These are phyloP conservation scores for Giardia muris DNA, from an alignment of 208 protist species.

Conservation along the genomic window DNA sequence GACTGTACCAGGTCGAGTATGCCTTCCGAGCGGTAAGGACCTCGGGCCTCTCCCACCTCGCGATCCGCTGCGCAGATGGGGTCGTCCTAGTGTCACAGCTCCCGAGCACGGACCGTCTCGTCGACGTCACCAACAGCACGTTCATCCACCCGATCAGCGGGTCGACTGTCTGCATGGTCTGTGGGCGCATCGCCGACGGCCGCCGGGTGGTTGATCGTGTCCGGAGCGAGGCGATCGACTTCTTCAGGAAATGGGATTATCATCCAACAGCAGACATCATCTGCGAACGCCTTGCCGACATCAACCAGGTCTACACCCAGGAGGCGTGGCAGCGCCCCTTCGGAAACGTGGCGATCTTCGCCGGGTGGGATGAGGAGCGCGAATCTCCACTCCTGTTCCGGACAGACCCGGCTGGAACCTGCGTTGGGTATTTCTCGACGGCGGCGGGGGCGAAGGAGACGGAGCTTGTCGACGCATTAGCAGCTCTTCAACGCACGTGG, in stretches of 20 bases:
- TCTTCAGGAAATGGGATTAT: background rate
- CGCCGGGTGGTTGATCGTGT: background rate
- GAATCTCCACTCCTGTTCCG: background rate
- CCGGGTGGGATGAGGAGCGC: background rate
- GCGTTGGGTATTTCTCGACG: background rate
- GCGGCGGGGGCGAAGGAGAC: background rate
- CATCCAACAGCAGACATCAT: background rate
- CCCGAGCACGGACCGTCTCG: background rate
- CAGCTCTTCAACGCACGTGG: background rate
- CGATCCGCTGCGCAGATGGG: background rate
- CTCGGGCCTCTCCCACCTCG: background rate
- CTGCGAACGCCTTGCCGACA: background rate
- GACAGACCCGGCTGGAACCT: background rate
- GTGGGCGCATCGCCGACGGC: background rate
- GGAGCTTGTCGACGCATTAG: background rate
- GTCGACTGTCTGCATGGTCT: background rate
- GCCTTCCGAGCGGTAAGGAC: background rate
- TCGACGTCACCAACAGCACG: background rate
- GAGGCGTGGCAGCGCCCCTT: slow-evolving; percentile 8
- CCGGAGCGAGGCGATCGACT: background rate
- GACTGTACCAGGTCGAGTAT: slow-evolving; percentile 26
- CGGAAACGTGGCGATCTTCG: background rate
- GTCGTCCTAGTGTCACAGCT: background rate
- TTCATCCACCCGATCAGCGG: background rate
- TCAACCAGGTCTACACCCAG: slow-evolving; percentile 5